A percentile compares a stretch with the other conserved stretches of the same genome.
These are phyloP conservation scores for Cytidiella melzeri DNA, from an alignment of 768 basidiomycete species.

Conservation along the genomic window DNA sequence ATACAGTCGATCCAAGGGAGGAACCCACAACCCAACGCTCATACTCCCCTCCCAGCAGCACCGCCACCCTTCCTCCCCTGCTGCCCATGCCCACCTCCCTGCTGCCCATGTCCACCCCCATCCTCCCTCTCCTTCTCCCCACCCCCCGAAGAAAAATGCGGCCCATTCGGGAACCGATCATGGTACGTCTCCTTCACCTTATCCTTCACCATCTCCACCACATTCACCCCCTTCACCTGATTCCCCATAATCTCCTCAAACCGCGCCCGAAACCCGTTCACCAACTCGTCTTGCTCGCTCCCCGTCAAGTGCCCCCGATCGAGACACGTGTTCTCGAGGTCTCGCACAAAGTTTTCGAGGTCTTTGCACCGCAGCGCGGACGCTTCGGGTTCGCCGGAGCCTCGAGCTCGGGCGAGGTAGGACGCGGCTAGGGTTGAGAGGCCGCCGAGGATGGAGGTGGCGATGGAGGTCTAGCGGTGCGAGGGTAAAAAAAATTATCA, in stretches of 20 bases:
- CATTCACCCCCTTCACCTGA: not conserved
- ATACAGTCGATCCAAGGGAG: too few species aligned
- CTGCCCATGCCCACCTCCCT: too few species aligned
- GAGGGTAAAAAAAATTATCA: not conserved
- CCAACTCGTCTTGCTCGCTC: conserved; percentile 25
- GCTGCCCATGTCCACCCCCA: too few species aligned
- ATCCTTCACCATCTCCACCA: not conserved
- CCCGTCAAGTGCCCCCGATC: conserved; percentile 42
- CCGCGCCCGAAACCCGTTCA: conserved; percentile 31
- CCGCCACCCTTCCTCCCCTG: too few species aligned
- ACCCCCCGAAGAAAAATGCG: too few species aligned
- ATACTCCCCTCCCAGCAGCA: too few species aligned
- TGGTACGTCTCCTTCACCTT: not conserved
- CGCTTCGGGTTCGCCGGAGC: conserved; percentile 10
- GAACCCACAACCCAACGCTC: too few species aligned
- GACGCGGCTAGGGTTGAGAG: conserved; percentile 65
- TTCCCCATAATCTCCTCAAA: conserved; percentile 43
- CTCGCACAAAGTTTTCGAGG: conserved; percentile 62
- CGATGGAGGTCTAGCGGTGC: conserved; percentile 27
- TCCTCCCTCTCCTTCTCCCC: too few species aligned
- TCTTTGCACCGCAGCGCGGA: conserved; percentile 46
- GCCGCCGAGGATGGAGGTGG: conserved; percentile 43
- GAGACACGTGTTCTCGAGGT: conserved; percentile 48
- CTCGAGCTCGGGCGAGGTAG: conserved; percentile 72
- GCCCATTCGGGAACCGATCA: too few species aligned